Evolutionary conservation across 768 basidiomycete genomes (phyloP), one percentile per base, ranked within the genome.

Genomic region (Rhizopogon roseolus): DNA sequence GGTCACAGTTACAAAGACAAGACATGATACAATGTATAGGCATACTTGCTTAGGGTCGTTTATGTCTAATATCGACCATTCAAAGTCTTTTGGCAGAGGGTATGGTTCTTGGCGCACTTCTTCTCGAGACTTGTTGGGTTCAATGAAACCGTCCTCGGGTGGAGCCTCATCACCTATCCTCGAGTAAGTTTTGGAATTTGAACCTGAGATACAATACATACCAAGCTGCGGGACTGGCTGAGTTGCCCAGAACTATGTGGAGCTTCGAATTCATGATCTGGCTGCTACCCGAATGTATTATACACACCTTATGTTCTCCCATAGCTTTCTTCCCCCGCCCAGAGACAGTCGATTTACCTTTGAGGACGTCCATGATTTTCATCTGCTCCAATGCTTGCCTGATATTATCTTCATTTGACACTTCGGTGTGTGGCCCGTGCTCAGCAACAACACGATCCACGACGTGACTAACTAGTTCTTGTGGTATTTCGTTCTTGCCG

Each of bases 211-310:
- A 39, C 13, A 10, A 14, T 19, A 51, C 68, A 61, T 63, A 85
- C 90, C 89, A 52, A 83, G 71, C 64, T 94, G 92, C n/a, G 93
- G 90, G 6, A 99, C 97, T 3, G 97, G 97, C 69, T 99, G 97
- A 6, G 96, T 98, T 34, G 77, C 83, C 97, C 97, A 98, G 72
- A 99, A 99, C 94, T 93, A 62, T 22, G 19, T 36, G 14, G 46
- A 36, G 22, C 14, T 19, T 48, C 22, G 14, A 16, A 36, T 22
- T 16, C 55, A 43, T 32, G 13, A 8, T 46, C 28, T 29, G 22
- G 10, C 14, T 22, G 22, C 29, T 39, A 48, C 22, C 1, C 10
- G 19, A 36, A 8, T n/a, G n/a, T 22, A 2, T 46, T 19, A 27
- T 39, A 66, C 76, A 51, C 60, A 92, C 94, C 77, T 95, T 96